Evolutionary conservation across 2,329 filamentous ascomycete genomes (phyloP).

Genomic region (Byssoonygena ceratinophila): DNA sequence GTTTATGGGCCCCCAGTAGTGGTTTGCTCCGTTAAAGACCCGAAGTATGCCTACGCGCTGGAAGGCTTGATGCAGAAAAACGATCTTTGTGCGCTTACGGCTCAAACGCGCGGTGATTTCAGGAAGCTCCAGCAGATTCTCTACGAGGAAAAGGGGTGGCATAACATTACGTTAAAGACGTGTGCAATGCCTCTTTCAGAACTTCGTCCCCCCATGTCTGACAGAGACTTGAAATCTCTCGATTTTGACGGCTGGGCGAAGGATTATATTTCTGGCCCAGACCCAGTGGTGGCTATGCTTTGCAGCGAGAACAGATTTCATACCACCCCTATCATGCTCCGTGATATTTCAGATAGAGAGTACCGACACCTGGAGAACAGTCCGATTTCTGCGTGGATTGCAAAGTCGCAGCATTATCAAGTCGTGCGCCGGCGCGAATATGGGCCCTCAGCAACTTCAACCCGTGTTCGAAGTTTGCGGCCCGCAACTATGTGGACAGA

Average conservation of each 20-base stretch:
- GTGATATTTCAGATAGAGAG: conserved; percentile 55
- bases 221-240: conserved; percentile 44
- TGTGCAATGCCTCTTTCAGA: conserved; percentile 45
- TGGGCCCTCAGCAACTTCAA: conserved; percentile 61
- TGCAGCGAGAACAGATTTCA: conserved; percentile 64
- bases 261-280: conserved; percentile 70
- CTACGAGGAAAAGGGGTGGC: conserved; percentile 52
- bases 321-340: conserved; percentile 53
- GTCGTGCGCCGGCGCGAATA: conserved; percentile 69
- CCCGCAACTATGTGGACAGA: conserved; percentile 63
- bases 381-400: conserved; percentile 58
- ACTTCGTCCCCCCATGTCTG: conserved; percentile 47
- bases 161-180: conserved; percentile 60
- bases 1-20: conserved; percentile 75
- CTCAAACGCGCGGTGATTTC: conserved; percentile 65
- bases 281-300: conserved; percentile 75
- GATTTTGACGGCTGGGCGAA: conserved; percentile 73
- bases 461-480: conserved; percentile 51
- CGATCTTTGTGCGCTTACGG: conserved; percentile 57
- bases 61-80: conserved; percentile 47
- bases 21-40: conserved; percentile 66
- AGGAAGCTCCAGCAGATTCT: conserved; percentile 58
- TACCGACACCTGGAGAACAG: conserved; percentile 54
- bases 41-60: conserved; percentile 51
- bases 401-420: conserved; percentile 52